Evolutionary conservation across 2,329 filamentous ascomycete genomes (phyloP).

Genomic region (Rhexocercosporidium sp.): DNA sequence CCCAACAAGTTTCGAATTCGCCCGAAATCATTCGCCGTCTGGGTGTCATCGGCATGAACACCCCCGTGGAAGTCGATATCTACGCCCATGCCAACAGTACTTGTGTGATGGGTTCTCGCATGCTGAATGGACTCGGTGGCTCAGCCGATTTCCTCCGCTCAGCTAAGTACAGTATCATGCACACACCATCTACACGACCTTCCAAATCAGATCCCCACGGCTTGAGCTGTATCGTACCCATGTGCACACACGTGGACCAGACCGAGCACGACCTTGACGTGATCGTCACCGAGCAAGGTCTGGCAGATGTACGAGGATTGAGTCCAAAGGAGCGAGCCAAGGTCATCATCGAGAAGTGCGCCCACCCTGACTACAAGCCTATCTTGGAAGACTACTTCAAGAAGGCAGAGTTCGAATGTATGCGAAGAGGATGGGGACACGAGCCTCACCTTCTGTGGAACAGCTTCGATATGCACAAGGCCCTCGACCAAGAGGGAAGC

Average conservation of each 20-base stretch:
- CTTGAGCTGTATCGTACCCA: constrained; percentile 87
- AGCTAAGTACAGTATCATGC: constrained; percentile 90
- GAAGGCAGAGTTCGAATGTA: constrained; percentile 83
- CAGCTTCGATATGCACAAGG: constrained; percentile 87
- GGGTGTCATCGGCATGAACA: constrained; percentile 94
- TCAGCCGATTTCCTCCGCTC: constrained; percentile 81
- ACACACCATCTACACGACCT: constrained; percentile 82
- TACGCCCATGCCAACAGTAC: constrained; percentile 93
- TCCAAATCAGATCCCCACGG: constrained; percentile 83
- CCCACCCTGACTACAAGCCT: constrained; percentile 83
- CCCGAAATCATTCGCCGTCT: constrained; percentile 89
- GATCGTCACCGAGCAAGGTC: constrained; percentile 76
- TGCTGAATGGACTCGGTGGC: constrained; percentile 85
- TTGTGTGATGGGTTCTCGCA: constrained; percentile 85
- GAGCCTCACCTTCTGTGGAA: constrained; percentile 89
- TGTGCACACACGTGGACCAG: constrained; percentile 92
- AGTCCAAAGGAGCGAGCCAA: constrained; percentile 79
- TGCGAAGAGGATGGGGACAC: constrained; percentile 87
- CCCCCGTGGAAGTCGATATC: constrained; percentile 91
- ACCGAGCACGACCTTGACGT: constrained; percentile 92
- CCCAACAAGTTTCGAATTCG: constrained; percentile 87
- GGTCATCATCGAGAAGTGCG: constrained; percentile 86
- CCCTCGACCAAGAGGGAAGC: constrained; percentile 79
- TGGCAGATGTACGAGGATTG: constrained; percentile 84
- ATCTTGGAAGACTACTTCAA: constrained; percentile 85